Evolutionary conservation across 2,329 filamentous ascomycete genomes (phyloP).

Genomic region (Sclerotinia minor): DNA sequence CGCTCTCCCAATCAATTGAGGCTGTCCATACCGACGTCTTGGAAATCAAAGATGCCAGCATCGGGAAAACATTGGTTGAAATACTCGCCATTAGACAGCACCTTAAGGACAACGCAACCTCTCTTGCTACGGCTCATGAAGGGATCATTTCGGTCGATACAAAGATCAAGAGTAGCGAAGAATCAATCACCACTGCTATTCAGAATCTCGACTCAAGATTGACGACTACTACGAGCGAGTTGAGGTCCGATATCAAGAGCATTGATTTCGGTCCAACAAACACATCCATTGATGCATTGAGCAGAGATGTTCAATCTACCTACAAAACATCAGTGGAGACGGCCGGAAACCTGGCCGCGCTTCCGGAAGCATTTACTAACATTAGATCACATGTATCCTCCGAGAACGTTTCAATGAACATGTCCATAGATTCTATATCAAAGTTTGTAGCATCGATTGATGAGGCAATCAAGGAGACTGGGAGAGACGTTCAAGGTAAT

Average conservation of each 20-base stretch:
- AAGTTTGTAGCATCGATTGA: constrained; percentile 26
- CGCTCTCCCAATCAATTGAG: constrained; percentile 6
- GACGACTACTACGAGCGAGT: constrained; percentile 22
- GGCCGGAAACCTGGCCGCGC: constrained; percentile 9
- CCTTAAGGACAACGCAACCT: constrained; percentile 19
- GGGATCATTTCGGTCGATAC: constrained; percentile 25
- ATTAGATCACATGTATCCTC: constrained; percentile 23
- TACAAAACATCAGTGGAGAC: constrained; percentile 18
- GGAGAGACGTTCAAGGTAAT: constrained; percentile 26
- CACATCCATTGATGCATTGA: constrained; percentile 27
- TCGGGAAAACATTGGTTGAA: constrained; percentile 3
- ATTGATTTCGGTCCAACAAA: constrained; percentile 26
- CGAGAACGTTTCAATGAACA: constrained; percentile 25
- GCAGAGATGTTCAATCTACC: constrained; percentile 25
- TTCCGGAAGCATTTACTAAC: constrained; percentile 25
- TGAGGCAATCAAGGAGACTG: constrained; percentile 26
- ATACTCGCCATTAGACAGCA: constrained; percentile 14
- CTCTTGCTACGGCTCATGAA: constrained; percentile 25
- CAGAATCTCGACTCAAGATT: constrained; percentile 26
- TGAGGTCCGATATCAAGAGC: constrained; percentile 26
- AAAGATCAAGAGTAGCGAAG: constrained; percentile 26
- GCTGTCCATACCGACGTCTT: constrained; percentile 11
- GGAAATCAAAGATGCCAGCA: constrained; percentile 23
- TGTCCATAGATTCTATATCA: constrained; percentile 24
- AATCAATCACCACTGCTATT: constrained; percentile 24